Base-by-base conservation (phyloP, 2,329 filamentous ascomycete species). In the Penicillium sclerotiorum region DNA sequence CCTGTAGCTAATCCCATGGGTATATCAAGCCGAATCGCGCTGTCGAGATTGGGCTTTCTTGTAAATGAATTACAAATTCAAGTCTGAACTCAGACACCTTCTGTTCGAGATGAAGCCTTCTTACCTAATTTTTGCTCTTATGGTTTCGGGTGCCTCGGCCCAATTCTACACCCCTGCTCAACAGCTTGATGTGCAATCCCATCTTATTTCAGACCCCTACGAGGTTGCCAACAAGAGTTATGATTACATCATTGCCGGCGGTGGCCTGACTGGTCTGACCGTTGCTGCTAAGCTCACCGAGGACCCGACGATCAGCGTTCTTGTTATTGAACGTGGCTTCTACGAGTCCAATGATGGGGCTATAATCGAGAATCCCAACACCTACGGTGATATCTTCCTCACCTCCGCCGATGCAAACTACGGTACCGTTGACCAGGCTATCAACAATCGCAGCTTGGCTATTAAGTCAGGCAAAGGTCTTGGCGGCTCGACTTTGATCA, bases 201-300 rank as follows among this genome's bases (percentile, higher is more conserved):
- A 36, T 18, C 49, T 57, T 12, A 11, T 55, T 12, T 48, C 42
- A 6, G 52, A 62, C 15, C 59, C 58, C 18, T 49, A 44, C 11
- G 27, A 61, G 32, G 46, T 62, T 4, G 28, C 54, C 11, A 48
- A 44, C 5, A 47, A 50, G 13, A 54, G n/a, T n/a, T 64, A 53
- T 45, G 65, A 69, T 53, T 69, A 69, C 53, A 49, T 70, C 17
- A 59, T 69, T 32, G 63, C 62, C 15, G 66, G 66, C 8, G 63
- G 66, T 39, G 66, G 66, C 25, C 36, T 63, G 38, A 58, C 65
- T 5, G 66, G 66, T 13, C 52, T 69, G 3, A 64, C 63, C 1
- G 47, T 64, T n/a, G 59, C 66, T 4, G 53, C 53, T n/a, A 47
- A 57, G 13, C 55, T 68, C 15, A 53, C 56, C 1, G 62, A 65